These are phyloP conservation scores for Chalciporus chontae DNA, from an alignment of 768 basidiomycete genomes.

Conservation along the genomic window DNA sequence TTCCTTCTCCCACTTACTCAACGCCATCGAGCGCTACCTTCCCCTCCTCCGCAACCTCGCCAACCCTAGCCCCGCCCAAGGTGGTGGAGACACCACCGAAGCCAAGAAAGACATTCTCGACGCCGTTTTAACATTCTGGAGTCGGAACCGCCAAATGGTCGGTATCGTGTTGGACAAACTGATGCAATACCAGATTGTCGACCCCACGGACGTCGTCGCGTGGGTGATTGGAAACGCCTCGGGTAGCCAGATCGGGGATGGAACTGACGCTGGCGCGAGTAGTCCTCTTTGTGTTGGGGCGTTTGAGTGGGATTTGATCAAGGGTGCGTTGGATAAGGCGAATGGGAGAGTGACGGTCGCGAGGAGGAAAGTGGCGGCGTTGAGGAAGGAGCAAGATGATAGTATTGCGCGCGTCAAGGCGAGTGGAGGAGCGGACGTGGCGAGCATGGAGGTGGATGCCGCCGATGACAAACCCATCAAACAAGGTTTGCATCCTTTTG, in stretches of 20 bases:
- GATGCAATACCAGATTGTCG: slow-evolving; percentile 97
- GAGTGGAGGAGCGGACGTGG: slow-evolving; percentile 46
- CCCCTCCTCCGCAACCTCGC: slow-evolving; percentile 67
- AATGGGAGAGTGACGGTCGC: slow-evolving; percentile 84
- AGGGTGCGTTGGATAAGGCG: slow-evolving; percentile 83
- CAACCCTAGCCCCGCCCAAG: slow-evolving; percentile 7
- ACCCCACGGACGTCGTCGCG: slow-evolving; percentile 84
- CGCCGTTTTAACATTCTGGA: slow-evolving; percentile 78
- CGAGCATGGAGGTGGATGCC: slow-evolving; percentile 65
- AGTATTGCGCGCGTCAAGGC: slow-evolving; percentile 74
- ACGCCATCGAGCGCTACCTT: slow-evolving; percentile 94
- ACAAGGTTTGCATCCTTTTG: slow-evolving; percentile 23
- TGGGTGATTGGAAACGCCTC: slow-evolving; percentile 74
- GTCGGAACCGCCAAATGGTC: slow-evolving; percentile 79
- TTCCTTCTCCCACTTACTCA: slow-evolving; percentile 96
- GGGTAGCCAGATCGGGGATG: slow-evolving; percentile 29
- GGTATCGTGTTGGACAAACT: slow-evolving; percentile 95
- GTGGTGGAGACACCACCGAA: slow-evolving; percentile 42
- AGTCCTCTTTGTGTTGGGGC: slow-evolving; percentile 41
- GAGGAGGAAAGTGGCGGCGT: slow-evolving; percentile 62
- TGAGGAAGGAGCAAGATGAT: slow-evolving; percentile 89
- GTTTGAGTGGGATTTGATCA: slow-evolving; percentile 84
- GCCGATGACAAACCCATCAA: slow-evolving; percentile 64
- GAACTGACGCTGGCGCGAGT: slow-evolving; percentile 31
- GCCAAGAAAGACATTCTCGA: slow-evolving; percentile 70